Evolutionary conservation across 2,329 filamentous ascomycete genomes (phyloP), one percentile per base, ranked within the genome.

Genomic region (Neofusicoccum cordaticola): DNA sequence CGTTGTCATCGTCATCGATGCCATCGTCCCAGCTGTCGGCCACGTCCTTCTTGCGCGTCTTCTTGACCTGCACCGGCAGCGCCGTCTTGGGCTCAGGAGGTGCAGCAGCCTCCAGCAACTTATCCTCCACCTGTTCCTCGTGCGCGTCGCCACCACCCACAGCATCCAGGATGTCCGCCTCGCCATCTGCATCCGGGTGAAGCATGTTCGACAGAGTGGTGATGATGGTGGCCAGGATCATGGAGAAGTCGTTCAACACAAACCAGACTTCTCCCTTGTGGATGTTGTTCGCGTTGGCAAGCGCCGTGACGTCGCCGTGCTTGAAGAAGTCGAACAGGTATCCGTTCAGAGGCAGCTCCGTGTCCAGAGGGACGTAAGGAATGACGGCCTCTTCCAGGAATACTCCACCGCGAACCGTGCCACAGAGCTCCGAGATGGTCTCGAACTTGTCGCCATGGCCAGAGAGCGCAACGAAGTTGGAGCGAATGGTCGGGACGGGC

Each of bases 311-410:
- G 70, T 89, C 85, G 3, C 90, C 90, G 69, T 93, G 88, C 74
- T 87, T 90, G 81, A 86, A 93, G 76, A 93, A 94, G 74, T 93
- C 89, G 66, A 89, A 86, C 0, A 93, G 77, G 71, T 90, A 90
- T 0, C 87, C 86, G 68, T 91, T 91, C 66, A 87, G 80, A 0
- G 84, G 84, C 12, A 82, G 80, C 2, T 78, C 72, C 4, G 76
- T 73, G 62, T 89, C 85, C 31, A 86, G 78, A 0, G 86, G 85
- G 4, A 93, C 81, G 71, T 90, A 85, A 0, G 91, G 91, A 27
- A 94, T 86, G 1, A 89, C 87, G 0, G 88, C 84, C 70, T 91
- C 85, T 70, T 94, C 91, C 0, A 94, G 83, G 78, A 92, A 93
- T 0, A 94, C 85, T 0, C 86, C 90, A 6, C 81, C 81, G 34